These are phyloP conservation scores for Haplosporangium sp. DNA, from an alignment of 371 early-diverging fungal species.

Conservation along the genomic window DNA sequence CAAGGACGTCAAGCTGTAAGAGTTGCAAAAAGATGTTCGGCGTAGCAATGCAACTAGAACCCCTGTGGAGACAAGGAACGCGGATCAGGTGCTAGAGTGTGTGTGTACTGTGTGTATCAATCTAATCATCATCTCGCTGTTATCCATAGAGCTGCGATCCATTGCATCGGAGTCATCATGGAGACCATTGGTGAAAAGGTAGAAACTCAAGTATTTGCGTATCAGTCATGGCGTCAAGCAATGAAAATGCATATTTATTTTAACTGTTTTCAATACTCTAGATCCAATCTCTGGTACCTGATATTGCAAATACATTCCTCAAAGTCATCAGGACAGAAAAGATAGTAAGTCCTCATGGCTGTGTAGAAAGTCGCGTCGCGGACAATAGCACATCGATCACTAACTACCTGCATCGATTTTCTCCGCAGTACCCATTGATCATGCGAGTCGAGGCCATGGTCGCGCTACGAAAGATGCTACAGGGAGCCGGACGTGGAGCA, in stretches of 20 bases:
- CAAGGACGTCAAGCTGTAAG: conserved; percentile 68
- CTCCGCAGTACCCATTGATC: conserved; percentile 63
- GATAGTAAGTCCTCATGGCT: conserved; percentile 63
- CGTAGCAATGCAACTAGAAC: too few species aligned
- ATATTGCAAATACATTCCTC: conserved; percentile 73
- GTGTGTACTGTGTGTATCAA: background rate
- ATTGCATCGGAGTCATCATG: conserved; percentile 78
- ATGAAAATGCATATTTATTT: background rate
- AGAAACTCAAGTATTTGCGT: conserved; percentile 27
- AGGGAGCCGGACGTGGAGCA: conserved; percentile 84
- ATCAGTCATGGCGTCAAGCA: too few species aligned
- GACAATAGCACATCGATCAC: too few species aligned
- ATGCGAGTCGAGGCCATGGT: conserved; percentile 78
- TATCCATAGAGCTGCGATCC: conserved; percentile 77
- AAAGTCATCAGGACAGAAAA: conserved; percentile 74
- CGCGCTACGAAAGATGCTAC: conserved; percentile 73
- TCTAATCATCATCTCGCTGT: background rate
- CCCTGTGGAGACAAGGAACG: too few species aligned
- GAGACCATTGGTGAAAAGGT: conserved; percentile 74
- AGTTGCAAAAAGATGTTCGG: too few species aligned
- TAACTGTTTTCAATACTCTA: conserved; percentile 21
- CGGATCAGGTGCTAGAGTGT: too few species aligned
- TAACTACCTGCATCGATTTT: background rate
- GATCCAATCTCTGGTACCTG: conserved; percentile 83
- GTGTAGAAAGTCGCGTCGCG: too few species aligned